Conservation (phyloP, 352 stramenopile genomes). For the Globisporangium ultimum region DNA sequence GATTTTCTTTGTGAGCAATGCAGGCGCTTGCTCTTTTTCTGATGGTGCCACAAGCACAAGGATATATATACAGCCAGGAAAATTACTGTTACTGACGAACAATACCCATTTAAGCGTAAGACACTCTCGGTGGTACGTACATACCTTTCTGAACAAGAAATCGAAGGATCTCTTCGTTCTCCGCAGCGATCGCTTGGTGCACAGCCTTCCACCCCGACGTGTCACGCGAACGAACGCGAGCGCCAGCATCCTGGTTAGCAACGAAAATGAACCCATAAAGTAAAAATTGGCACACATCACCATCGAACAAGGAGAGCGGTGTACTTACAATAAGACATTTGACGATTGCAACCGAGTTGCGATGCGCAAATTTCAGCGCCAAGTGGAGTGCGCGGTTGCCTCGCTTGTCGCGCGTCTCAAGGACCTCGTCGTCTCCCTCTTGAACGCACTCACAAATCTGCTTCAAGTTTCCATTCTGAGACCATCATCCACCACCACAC, state of each 20-base stretch:
- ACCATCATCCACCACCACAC: background rate
- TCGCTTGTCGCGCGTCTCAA: slow-evolving; percentile 49
- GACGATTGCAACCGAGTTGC: slow-evolving; percentile 48
- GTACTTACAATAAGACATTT: slow-evolving; percentile 45
- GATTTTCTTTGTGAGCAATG: slow-evolving; percentile 51
- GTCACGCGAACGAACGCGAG: slow-evolving; percentile 61
- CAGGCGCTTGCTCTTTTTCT: slow-evolving; percentile 62
- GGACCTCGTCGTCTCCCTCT: slow-evolving; percentile 16
- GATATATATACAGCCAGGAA: background rate
- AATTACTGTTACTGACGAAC: background rate
- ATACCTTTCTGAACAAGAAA: slow-evolving; percentile 47
- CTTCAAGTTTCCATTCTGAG: slow-evolving; percentile 52
- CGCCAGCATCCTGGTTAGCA: slow-evolving; percentile 38
- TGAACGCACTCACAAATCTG: slow-evolving; percentile 43
- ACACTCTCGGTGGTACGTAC: background rate
- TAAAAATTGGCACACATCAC: background rate
- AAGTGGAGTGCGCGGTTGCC: slow-evolving; percentile 66
- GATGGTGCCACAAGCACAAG: background rate
- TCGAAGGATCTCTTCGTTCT: slow-evolving; percentile 59
- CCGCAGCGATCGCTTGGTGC: slow-evolving; percentile 51
- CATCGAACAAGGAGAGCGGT: background rate
- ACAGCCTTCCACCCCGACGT: slow-evolving; percentile 57
- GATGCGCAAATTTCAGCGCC: slow-evolving; percentile 65
- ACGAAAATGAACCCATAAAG: slow-evolving; percentile 1
- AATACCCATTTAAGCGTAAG: background rate